Conservation (phyloP, 176 grass and related monocot species). For the Carex kokanica region DNA sequence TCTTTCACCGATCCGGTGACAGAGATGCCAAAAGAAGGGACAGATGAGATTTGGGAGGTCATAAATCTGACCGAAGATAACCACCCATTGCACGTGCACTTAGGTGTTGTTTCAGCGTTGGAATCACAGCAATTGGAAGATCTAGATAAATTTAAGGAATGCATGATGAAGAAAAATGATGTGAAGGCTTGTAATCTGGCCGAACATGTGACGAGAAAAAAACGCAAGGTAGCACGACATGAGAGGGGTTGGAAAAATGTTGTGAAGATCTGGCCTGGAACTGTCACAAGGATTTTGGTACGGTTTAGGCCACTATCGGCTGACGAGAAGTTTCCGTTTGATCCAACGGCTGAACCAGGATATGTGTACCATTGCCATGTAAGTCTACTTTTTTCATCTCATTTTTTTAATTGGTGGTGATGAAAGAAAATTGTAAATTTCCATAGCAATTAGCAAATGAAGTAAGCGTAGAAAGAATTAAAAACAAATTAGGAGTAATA, state of each 20-base stretch:
- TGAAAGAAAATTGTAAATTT: background rate
- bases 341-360: slow-evolving; percentile 59
- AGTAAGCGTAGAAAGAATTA: background rate
- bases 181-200: slow-evolving; percentile 34
- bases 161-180: slow-evolving; percentile 64
- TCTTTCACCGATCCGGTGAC: slow-evolving; percentile 69
- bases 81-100: slow-evolving; percentile 86
- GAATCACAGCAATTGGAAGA: slow-evolving; percentile 45
- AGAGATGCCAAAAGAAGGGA: slow-evolving; percentile 64
- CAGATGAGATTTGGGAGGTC: slow-evolving; percentile 73
- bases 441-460: background rate
- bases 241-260: slow-evolving; percentile 96
- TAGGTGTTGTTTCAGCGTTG: slow-evolving; percentile 47
- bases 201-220: slow-evolving; percentile 26
- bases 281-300: slow-evolving; percentile 53
- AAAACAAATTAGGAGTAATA: background rate
- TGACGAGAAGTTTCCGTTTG: slow-evolving; percentile 44
- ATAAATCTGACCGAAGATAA: slow-evolving; percentile 96
- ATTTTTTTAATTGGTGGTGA: background rate
- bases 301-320: slow-evolving; percentile 52
- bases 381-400: slow-evolving; percentile 5
- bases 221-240: slow-evolving; percentile 29
- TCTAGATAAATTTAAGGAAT: slow-evolving; percentile 47
- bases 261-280: slow-evolving; percentile 60
- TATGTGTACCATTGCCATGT: slow-evolving; percentile 98